Evolutionary conservation across 345 rosid genomes (phyloP), one percentile per base, ranked within the genome.

Genomic region (Lumnitzera racemosa): DNA sequence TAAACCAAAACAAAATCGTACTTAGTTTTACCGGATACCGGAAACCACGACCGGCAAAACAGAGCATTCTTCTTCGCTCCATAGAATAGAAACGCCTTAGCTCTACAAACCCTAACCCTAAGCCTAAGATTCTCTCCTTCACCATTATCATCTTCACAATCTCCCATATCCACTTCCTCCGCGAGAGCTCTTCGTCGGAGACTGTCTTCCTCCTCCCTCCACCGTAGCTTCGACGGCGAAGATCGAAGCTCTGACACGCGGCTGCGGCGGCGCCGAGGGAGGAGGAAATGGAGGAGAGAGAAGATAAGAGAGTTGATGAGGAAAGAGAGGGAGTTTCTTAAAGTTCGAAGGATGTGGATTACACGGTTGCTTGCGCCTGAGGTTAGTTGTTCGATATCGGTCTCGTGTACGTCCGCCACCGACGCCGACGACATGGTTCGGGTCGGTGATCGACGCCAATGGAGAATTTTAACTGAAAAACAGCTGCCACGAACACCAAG

Each of bases 311-410:
- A 4, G 8, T 90, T 70, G 53, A 80, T 72, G 51, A 88, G 13
- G 79, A 80, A 80, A 64, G 76, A 51, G 10, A 90, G 55, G 15
- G 73, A 62, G 27, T 74, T 77, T 63, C 78, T 69, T 9, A 94
- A 74, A 66, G 80, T 65, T 64, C 57, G 79, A 16, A 84, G 73
- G 58, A 94, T 72, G 62, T 96, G 95, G 55, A 94, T 84, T 13
- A 94, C 86, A 27, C 99, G 97, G 62, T 94, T 94, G 79, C 99
- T 88, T 20, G 99, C 99, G 14, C 99, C 99, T 16, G 99, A 94
- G 16, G 99, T 94, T 51, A 89, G 77, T 53, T 71, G 97, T 55
- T 91, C 96, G 79, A 91, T 77, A 71, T 90, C 96, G 62, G 79
- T 82, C 72, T 74, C 53, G 49, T 87, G 65, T 83, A 55, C 68